Evolutionary conservation across 176 grass and related monocot species (phyloP), one percentile per base, ranked within the genome.

Genomic region (Paspalum vaginatum): DNA sequence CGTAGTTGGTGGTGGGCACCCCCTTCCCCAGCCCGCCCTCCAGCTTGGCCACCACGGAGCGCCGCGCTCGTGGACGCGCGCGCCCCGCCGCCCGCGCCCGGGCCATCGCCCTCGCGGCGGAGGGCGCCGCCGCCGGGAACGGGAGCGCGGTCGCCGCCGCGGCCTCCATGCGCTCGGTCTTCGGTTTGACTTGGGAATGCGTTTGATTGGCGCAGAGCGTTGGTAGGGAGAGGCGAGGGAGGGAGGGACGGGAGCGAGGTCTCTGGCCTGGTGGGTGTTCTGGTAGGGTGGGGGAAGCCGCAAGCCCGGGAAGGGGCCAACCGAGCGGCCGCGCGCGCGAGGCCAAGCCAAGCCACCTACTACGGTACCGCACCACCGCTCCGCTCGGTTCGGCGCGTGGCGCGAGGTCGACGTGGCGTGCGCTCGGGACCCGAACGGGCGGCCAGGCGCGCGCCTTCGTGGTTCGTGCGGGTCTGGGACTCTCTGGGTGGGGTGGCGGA

Each of bases 1-100:
- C 92, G 85, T 98, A 98, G 90, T 98, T 98, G 55, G 92, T 88
- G 25, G 91, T 98, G 37, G 90, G 85, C 75, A 98, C 83, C 40
- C 87, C 87, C 52, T 89, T 86, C 40, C 89, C 71, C 0, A 37
- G 49, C 82, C 90, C 83, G 69, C 87, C 85, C 55, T 92, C 87
- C 70, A 78, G 24, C 81, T 79, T 86, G 67, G 86, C 84, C 65
- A 45, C 81, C 83, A 81, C 78, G 65, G 78, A 54, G 40, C 12
- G 38, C 8, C 70, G 65, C 27, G 0, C 2, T 59, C 69, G 25
- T 15, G 49, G 49, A 1, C 48, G 26, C 25, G 70, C 70, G 74
- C 72, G 9, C 74, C 81, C n/a, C 15, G 20, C 27, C 77, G 9
- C 20, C 74, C 61, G 46, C 71, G 20, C 43, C 74, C 61, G 46